A percentile compares a stretch with the other conserved stretches of the same genome.
These are phyloP conservation scores for Ogataea hybrid DNA, from an alignment of 1,139 yeast species.

Conservation along the genomic window DNA sequence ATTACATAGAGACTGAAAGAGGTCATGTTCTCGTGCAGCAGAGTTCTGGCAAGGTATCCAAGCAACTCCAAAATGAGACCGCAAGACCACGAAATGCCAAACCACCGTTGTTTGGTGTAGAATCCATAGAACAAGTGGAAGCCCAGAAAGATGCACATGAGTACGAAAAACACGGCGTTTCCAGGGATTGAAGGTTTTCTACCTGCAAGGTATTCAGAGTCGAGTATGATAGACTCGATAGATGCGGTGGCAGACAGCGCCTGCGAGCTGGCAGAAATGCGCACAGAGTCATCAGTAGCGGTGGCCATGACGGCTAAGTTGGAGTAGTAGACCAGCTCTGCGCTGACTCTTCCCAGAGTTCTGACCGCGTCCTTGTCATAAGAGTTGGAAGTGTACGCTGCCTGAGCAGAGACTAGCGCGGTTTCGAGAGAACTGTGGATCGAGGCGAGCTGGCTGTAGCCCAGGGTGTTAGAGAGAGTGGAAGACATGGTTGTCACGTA, in stretches of 20 bases:
- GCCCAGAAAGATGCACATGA: slow-evolving; percentile 44
- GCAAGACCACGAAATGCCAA: slow-evolving; percentile 55
- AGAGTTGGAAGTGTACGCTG: slow-evolving; percentile 27
- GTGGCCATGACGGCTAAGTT: slow-evolving; percentile 39
- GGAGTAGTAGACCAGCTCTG: slow-evolving; percentile 34
- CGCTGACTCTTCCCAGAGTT: neutral
- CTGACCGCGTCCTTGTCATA: slow-evolving; percentile 14
- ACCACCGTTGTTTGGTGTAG: slow-evolving; percentile 70
- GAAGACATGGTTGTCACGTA: neutral
- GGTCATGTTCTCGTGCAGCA: slow-evolving; percentile 41
- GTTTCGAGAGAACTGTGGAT: slow-evolving; percentile 15
- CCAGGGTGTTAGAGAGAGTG: slow-evolving; percentile 1
- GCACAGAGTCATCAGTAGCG: slow-evolving; percentile 35
- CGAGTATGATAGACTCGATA: slow-evolving; percentile 24
- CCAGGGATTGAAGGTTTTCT: slow-evolving; percentile 41
- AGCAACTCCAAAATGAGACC: slow-evolving; percentile 64
- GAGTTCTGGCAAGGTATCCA: slow-evolving; percentile 67
- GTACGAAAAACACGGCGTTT: slow-evolving; percentile 47
- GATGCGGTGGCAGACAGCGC: slow-evolving; percentile 34
- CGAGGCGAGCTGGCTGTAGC: slow-evolving; percentile 13
- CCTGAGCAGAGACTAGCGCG: slow-evolving; percentile 6
- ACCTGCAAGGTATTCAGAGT: slow-evolving; percentile 37
- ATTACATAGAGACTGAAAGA: slow-evolving; percentile 48
- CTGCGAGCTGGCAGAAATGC: slow-evolving; percentile 35
- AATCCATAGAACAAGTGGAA: slow-evolving; percentile 42